Evolutionary conservation across 306 rosid genomes (phyloP).

Genomic region (Abrus pulchellus): DNA sequence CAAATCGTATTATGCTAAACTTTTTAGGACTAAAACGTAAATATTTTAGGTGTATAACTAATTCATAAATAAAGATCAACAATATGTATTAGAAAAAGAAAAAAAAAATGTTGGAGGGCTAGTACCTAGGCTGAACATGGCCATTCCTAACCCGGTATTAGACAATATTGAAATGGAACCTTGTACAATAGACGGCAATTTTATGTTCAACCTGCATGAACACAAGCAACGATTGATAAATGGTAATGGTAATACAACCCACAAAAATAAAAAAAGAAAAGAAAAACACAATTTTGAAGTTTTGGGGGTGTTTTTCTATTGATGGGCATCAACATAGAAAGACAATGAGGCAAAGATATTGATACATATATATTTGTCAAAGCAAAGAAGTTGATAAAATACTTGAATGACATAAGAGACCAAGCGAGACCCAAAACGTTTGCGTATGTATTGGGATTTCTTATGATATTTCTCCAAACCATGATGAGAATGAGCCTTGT

Average conservation of each 20-base stretch:
- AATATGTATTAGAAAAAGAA: too few species aligned
- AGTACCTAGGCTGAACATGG: conserved; percentile 57
- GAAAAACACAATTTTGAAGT: neutral
- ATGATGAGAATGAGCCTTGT: conserved; percentile 75
- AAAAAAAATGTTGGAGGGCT: too few species aligned
- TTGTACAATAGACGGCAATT: conserved; percentile 49
- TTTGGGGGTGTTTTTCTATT: neutral
- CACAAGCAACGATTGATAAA: conserved; percentile 11
- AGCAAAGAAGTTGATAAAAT: neutral
- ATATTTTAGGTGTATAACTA: too few species aligned
- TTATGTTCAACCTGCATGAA: conserved; percentile 39
- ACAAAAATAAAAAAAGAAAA: too few species aligned
- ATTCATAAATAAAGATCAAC: too few species aligned
- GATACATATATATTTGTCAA: too few species aligned
- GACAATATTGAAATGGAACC: conserved; percentile 51
- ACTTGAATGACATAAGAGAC: conserved; percentile 83
- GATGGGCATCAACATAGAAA: too few species aligned
- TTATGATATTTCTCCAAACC: conserved; percentile 82
- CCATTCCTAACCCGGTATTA: conserved; percentile 49
- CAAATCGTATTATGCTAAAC: too few species aligned
- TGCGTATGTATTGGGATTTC: conserved; percentile 81
- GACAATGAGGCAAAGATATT: too few species aligned
- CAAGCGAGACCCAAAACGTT: conserved; percentile 70
- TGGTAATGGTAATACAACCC: neutral
- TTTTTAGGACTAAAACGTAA: too few species aligned